Conservation (phyloP, 345 rosid genomes). For the Hibiscus syriacus region DNA sequence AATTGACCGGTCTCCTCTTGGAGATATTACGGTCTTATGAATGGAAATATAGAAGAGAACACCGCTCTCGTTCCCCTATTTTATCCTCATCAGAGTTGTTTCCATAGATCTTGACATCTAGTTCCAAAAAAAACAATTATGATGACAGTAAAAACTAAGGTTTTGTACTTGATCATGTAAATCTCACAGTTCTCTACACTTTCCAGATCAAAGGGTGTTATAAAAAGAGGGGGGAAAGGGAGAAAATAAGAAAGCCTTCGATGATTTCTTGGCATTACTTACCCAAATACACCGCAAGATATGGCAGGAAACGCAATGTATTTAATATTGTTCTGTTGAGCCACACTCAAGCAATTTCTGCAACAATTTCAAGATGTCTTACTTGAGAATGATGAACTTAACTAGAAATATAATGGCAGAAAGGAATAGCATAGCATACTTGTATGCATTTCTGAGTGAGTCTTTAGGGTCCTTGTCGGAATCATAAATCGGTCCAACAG, state of each 20-base stretch:
- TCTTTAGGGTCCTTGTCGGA: constrained; percentile 41
- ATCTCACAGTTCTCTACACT: not conserved
- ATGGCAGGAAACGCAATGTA: constrained; percentile 85
- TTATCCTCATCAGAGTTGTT: too few species aligned
- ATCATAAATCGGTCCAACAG: constrained; percentile 52
- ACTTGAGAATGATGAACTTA: not conserved
- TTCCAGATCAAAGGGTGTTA: not conserved
- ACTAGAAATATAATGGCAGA: not conserved
- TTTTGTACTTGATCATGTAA: not conserved
- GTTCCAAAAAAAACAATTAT: too few species aligned
- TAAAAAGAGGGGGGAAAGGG: not conserved
- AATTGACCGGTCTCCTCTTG: too few species aligned
- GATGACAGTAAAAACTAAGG: not conserved
- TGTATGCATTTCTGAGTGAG: constrained; percentile 54
- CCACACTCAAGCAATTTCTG: constrained; percentile 70
- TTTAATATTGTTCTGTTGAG: constrained; percentile 61
- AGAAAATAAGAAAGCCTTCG: not conserved
- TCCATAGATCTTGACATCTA: too few species aligned
- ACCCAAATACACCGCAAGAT: constrained; percentile 76
- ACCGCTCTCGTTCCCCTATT: too few species aligned
- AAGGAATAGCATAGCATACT: constrained; percentile 21
- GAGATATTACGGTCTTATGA: too few species aligned
- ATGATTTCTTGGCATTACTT: constrained; percentile 8
- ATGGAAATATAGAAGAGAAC: too few species aligned
- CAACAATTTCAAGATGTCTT: constrained; percentile 9